Conservation (phyloP, 129 eudicot genomes). For the Scalesia atractyloides region DNA sequence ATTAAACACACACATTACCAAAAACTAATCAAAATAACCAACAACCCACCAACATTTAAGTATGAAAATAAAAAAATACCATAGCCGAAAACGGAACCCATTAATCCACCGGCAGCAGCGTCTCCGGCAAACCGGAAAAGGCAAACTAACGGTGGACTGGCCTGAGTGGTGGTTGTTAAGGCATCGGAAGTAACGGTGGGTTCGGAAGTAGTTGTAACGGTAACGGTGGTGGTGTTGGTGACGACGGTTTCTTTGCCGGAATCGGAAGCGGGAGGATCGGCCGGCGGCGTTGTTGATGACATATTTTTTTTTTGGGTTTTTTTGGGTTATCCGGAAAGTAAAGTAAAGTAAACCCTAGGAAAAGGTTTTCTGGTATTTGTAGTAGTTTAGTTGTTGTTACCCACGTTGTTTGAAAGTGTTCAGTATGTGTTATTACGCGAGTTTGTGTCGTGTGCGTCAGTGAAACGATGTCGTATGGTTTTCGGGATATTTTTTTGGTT, state of each 20-base stretch:
- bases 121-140: conserved; percentile 59
- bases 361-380: conserved; percentile 9
- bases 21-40: not conserved
- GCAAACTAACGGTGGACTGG: conserved; percentile 70
- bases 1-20: not conserved
- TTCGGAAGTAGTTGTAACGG: conserved; percentile 34
- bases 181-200: conserved; percentile 38
- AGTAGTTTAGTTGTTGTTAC: not conserved
- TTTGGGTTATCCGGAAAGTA: not conserved
- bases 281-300: conserved; percentile 52
- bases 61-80: conserved; percentile 38
- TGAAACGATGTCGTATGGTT: too few relatives aligned
- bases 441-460: too few relatives aligned
- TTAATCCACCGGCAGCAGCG: conserved; percentile 73
- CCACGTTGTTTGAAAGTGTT: too few relatives aligned
- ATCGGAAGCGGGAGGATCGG: conserved; percentile 47
- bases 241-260: conserved; percentile 45
- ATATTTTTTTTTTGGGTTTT: too few relatives aligned
- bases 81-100: conserved; percentile 88
- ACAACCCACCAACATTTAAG: not conserved
- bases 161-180: conserved; percentile 36
- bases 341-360: conserved; percentile 40
- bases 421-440: too few relatives aligned
- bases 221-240: not conserved
- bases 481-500: too few relatives aligned